phyloP scores from a whole-genome alignment of 2,329 filamentous ascomycete species.

The Penicillium sp. region DNA sequence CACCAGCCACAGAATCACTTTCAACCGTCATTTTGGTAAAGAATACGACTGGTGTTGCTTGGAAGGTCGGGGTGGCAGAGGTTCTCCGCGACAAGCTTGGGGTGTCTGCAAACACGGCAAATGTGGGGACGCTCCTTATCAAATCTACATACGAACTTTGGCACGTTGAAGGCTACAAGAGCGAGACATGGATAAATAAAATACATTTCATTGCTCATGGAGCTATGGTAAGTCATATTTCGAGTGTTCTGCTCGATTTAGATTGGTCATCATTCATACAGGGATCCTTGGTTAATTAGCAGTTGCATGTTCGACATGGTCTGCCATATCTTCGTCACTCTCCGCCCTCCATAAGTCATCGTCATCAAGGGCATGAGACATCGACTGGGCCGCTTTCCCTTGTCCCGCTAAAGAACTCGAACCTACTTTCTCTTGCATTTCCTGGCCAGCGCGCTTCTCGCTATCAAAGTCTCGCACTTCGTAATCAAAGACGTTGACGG shows the following conservation, averaged over 20 bases:
- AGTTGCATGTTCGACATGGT: slow-evolving; percentile 14
- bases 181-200: not conserved
- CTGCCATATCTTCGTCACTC: slow-evolving; percentile 9
- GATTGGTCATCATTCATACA: slow-evolving; percentile 18
- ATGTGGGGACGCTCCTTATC: slow-evolving; percentile 19
- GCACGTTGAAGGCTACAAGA: not conserved
- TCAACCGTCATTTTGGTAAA: slow-evolving; percentile 31
- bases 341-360: slow-evolving; percentile 11
- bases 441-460: slow-evolving; percentile 28
- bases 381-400: not conserved
- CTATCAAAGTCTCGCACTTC: slow-evolving; percentile 40
- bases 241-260: not conserved
- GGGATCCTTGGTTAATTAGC: not conserved
- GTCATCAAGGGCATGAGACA: slow-evolving; percentile 9
- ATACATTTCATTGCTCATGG: not conserved
- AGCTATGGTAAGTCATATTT: not conserved
- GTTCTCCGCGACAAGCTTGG: slow-evolving; percentile 5
- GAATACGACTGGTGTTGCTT: not conserved
- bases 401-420: slow-evolving; percentile 17
- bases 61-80: not conserved
- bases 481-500: slow-evolving; percentile 42
- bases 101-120: slow-evolving; percentile 24
- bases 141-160: not conserved
- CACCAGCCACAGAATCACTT: slow-evolving; percentile 37
- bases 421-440: slow-evolving; percentile 42